Conservation (phyloP, 805 yeast genomes). For the Myxozyma sirexii region DNA sequence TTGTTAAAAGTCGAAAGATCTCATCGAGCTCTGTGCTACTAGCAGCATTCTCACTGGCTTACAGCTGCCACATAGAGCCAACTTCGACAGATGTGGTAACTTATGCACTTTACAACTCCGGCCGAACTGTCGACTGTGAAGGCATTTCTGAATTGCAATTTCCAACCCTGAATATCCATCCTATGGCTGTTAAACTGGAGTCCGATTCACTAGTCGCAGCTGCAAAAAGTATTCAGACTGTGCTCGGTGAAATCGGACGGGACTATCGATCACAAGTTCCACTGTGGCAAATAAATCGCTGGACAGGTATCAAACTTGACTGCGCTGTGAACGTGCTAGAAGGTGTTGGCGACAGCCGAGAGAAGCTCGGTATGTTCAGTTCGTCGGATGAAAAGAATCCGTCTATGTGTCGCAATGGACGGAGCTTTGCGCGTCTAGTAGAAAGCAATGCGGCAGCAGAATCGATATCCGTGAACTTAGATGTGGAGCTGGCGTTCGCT, state of each 20-base stretch:
- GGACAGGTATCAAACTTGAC: slow-evolving; percentile 29
- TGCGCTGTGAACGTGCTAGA: slow-evolving; percentile 30
- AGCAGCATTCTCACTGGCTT: slow-evolving; percentile 22
- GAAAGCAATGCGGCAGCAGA: background rate
- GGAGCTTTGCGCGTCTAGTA: background rate
- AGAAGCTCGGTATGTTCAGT: slow-evolving; percentile 5
- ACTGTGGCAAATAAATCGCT: slow-evolving; percentile 21
- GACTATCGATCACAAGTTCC: slow-evolving; percentile 20
- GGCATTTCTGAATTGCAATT: slow-evolving; percentile 11
- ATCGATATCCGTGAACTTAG: slow-evolving; percentile 17
- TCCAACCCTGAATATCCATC: slow-evolving; percentile 35
- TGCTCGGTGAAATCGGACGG: slow-evolving; percentile 16
- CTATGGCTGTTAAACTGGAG: slow-evolving; percentile 17
- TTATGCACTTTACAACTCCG: slow-evolving; percentile 35
- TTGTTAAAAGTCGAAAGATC: background rate
- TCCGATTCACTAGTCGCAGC: background rate
- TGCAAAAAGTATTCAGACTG: slow-evolving; percentile 21
- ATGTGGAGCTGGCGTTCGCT: slow-evolving; percentile 30
- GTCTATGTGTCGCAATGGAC: background rate
- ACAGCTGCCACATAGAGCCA: background rate
- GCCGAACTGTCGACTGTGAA: slow-evolving; percentile 26
- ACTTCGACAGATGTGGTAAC: background rate
- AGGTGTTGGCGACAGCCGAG: slow-evolving; percentile 9
- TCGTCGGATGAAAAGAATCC: background rate
- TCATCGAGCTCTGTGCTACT: slow-evolving; percentile 10